Base-by-base conservation (phyloP, 2,329 filamentous ascomycete genomes). In the Metarhizium anisopliae region DNA sequence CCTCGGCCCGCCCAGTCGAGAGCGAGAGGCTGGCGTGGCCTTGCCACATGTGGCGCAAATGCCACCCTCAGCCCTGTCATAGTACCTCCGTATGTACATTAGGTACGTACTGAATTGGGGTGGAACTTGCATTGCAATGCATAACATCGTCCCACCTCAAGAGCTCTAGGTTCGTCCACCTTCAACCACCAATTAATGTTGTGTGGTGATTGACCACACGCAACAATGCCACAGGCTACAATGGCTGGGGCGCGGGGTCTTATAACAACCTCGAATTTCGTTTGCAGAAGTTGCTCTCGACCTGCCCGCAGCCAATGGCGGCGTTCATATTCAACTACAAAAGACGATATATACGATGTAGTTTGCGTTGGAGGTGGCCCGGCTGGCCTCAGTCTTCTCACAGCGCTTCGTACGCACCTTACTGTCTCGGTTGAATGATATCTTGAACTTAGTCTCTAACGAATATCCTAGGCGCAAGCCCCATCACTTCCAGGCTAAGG, bases 351-450 rank as follows among this genome's bases (percentile, higher is more conserved):
- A 64, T 96, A 94, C 75, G 91, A 96, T 80, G 87, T 96, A 36
- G 90, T 96, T 59, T 94, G 90, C 65, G 87, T 96, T 54, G 91
- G 91, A 59, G 92, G 91, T 59, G 91, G 92, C 5, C 91, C 92
- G 29, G 91, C 91, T 49, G 93, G 93, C 55, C 78, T 99, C 56
- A 95, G 90, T 65, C 80, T 95, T 36, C 74, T 92, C 55, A 82
- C 88, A 58, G 87, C 89, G 62, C 78, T 94, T 47, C 85, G 89
- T 92, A 78, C 52, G 59, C 42, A 6, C n/a, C 38, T 52, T n/a
- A 16, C 35, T 29, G 6, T n/a, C n/a, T 29, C 40, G 6, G 6
- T 35, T 35, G 7, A 35, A 11, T 35, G 32, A n/a, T 16, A 49
- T 36, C n/a, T 29, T 11, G 47, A 29, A 5, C 5, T 10, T 16